Evolutionary conservation across 148 eudicot species (phyloP), one percentile per base, ranked within the genome.

Genomic region (Hydrangea macrophylla): DNA sequence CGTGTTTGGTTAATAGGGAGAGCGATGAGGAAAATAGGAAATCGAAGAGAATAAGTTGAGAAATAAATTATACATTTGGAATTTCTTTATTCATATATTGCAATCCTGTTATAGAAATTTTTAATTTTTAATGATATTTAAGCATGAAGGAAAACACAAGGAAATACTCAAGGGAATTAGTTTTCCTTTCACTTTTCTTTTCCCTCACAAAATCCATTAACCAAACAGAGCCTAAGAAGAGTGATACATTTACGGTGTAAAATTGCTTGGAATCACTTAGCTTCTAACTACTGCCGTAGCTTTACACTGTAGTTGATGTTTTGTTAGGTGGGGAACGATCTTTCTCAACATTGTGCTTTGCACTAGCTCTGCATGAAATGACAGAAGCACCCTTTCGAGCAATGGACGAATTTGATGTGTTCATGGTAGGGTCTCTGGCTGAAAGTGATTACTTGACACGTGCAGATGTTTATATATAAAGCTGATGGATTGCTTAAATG

Each of bases 381-480:
- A 90, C 94, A 30, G 98, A 94, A 83, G 87, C 98, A 64, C 92
- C 98, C 44, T 94, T 94, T 61, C 97, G 98, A 69, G 98, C 97
- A 36, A 94, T 94, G 98, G 97, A 94, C 73, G 96, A 94, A 72
- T 94, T 90, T 83, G 97, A 94, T 82, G 97, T 94, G 26, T 94
- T 90, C 73, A 93, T 93, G 98, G 98, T 93, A 73, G 51, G 79
- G 74, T 66, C n/a, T 58, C 1, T 55, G 3, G 24, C 31, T 69
- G 50, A 7, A 65, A 54, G 36, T 32, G 30, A 33, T 70, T 18
- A 1, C 26, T 73, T 60, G 3, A 18, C 55, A 7, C 56, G 24
- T 33, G 15, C 25, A 30, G 61, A 36, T 23, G 6, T 39, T 60
- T 18, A 68, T 57, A 1, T 51, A 30, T 37, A 26, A 58, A 23